Evolutionary conservation across 805 yeast species (phyloP).

Genomic region (Candida odintsovae): DNA sequence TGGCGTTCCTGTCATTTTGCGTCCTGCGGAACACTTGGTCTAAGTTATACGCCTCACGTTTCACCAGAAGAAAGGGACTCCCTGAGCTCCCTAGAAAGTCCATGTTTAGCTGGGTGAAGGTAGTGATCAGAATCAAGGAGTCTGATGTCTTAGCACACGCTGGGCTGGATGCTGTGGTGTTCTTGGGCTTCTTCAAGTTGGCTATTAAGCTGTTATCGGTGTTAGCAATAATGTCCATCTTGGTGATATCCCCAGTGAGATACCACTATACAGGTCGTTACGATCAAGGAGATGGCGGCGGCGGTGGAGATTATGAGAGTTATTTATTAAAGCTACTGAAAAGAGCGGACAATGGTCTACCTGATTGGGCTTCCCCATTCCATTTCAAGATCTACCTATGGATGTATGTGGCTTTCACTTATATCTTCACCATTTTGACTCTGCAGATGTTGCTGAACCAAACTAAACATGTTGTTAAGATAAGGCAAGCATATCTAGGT

Average conservation of each 20-base stretch:
- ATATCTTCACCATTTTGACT: slow-evolving; percentile 71
- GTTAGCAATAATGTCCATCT: slow-evolving; percentile 64
- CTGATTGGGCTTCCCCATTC: slow-evolving; percentile 37
- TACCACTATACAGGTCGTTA: slow-evolving; percentile 78
- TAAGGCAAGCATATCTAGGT: slow-evolving; percentile 80
- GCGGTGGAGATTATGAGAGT: slow-evolving; percentile 6
- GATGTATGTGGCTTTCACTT: slow-evolving; percentile 86
- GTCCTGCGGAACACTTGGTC: slow-evolving; percentile 71
- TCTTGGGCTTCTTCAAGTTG: slow-evolving; percentile 86
- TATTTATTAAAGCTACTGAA: slow-evolving; percentile 1
- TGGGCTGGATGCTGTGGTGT: slow-evolving; percentile 92
- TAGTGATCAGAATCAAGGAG: slow-evolving; percentile 62
- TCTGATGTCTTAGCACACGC: slow-evolving; percentile 80
- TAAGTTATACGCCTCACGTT: slow-evolving; percentile 79
- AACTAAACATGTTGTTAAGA: slow-evolving; percentile 65
- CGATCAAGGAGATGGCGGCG: slow-evolving; percentile 49
- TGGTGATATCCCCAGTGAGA: slow-evolving; percentile 80
- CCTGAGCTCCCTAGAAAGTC: slow-evolving; percentile 36
- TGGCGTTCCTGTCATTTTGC: slow-evolving; percentile 67
- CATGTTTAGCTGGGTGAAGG: slow-evolving; percentile 78
- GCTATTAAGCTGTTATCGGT: slow-evolving; percentile 63
- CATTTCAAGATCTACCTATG: slow-evolving; percentile 59
- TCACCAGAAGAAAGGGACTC: slow-evolving; percentile 27
- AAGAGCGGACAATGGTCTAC: slow-evolving; percentile 22
- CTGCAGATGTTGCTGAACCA: slow-evolving; percentile 59